phyloP scores from a whole-genome alignment of 2,329 filamentous ascomycete species.

The Ascochyta lentis region DNA sequence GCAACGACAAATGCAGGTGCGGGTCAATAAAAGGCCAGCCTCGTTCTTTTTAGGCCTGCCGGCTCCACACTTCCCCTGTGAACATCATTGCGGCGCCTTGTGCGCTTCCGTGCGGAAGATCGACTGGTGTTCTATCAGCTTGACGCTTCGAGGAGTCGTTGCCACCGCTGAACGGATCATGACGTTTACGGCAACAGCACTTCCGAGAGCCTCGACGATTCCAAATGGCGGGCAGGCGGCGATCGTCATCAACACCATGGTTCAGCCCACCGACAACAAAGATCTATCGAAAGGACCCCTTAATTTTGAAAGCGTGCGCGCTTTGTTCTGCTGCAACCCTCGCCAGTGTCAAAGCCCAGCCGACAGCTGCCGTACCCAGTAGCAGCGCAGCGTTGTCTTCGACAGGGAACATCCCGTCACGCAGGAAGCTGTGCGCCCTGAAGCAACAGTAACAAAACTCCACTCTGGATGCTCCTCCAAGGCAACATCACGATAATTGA shows the following conservation, averaged over 20 bases:
- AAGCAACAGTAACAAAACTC: constrained; percentile 13
- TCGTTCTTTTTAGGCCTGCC: not conserved
- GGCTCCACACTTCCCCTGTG: not conserved
- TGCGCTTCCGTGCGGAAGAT: not conserved
- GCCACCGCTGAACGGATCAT: not conserved
- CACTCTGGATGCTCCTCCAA: constrained; percentile 8
- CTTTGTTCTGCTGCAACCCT: not conserved
- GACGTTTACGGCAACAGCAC: not conserved
- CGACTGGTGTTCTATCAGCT: not conserved
- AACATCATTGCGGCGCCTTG: not conserved
- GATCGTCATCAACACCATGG: not conserved
- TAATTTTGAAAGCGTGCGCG: not conserved
- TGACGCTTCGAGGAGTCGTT: not conserved
- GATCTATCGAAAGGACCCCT: not conserved
- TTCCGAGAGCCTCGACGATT: constrained; percentile 4
- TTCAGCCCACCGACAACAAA: not conserved
- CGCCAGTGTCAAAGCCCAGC: constrained; percentile 2
- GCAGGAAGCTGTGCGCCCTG: constrained; percentile 12
- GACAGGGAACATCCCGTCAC: constrained; percentile 9
- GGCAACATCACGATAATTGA: constrained; percentile 13
- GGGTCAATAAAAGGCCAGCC: not conserved
- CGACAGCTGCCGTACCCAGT: constrained; percentile 24
- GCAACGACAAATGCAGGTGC: no score
- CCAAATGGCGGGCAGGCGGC: constrained; percentile 1
- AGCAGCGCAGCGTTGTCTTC: constrained; percentile 28